These are phyloP conservation scores for Podaxis sp. DNA, from an alignment of 768 basidiomycete species.

Conservation along the genomic window DNA sequence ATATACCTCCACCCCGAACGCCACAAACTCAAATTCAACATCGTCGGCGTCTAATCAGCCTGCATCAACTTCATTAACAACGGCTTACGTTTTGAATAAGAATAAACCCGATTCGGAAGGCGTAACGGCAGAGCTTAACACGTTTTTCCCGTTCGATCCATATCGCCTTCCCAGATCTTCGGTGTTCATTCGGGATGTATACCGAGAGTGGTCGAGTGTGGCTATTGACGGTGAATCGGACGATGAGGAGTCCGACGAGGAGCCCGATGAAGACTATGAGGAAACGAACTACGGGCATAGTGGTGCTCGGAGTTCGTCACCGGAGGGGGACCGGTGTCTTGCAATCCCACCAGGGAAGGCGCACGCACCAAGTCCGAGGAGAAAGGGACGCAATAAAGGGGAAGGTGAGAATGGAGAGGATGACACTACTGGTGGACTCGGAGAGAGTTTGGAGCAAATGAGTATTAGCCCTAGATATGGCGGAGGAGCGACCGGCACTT, in stretches of 20 bases:
- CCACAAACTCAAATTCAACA: constrained; percentile 16
- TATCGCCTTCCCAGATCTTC: constrained; percentile 84
- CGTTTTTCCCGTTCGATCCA: constrained; percentile 98
- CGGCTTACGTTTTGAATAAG: neutral
- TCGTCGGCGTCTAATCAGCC: constrained; percentile 13
- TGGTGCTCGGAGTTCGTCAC: constrained; percentile 1
- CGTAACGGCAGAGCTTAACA: constrained; percentile 71
- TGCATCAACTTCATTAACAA: constrained; percentile 6
- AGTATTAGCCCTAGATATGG: constrained; percentile 67
- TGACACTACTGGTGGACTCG: constrained; percentile 46
- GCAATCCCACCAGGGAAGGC: constrained; percentile 18
- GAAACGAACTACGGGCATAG: neutral
- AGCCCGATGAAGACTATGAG: constrained; percentile 30
- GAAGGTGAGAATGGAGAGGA: constrained; percentile 15
- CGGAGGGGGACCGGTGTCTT: constrained; percentile 14
- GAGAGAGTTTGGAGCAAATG: constrained; percentile 74
- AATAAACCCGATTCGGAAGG: constrained; percentile 6
- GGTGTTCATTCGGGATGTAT: constrained; percentile 76
- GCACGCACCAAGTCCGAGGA: constrained; percentile 5
- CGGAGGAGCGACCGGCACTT: constrained; percentile 16
- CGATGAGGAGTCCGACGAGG: constrained; percentile 59
- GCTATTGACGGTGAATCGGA: constrained; percentile 75
- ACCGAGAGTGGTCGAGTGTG: constrained; percentile 87
- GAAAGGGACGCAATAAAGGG: neutral
- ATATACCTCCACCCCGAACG: constrained; percentile 28